Evolutionary conservation across 2,329 filamentous ascomycete species (phyloP), one percentile per base, ranked within the genome.

Genomic region (Claviceps purpurea): DNA sequence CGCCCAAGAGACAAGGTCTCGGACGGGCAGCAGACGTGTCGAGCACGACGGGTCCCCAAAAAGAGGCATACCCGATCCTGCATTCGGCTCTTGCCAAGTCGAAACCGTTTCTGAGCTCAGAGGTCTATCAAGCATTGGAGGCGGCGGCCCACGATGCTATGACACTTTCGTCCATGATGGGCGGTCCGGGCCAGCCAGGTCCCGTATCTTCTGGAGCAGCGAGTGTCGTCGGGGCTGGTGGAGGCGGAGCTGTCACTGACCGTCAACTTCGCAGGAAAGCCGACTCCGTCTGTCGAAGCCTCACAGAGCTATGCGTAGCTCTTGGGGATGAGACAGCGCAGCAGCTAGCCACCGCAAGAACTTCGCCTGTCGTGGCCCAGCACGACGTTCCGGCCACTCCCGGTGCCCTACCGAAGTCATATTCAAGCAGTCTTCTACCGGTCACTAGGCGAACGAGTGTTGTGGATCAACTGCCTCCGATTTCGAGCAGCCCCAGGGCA

Each of bases 231-330:
- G 79, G 83, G 34, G 68, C 71, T 38, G 68, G 69, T 49, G 67
- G 70, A 13, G 67, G 30, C 4, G 30, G 70, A 13, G 38, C 44
- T n/a, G 73, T 82, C 11, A 84, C 87, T 1, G 91, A 98, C 64
- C 81, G 93, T 49, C 88, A 95, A 64, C 75, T 95, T 16, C 82
- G 89, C 48, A 82, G 91, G 56, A 96, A 95, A 67, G 88, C 89
- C 30, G 91, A 98, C 64, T 89, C 86, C 62, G 82, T 98, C 64
- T 97, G 93, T 65, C 85, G 91, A 51, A 93, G 87, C 62, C 71
- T 98, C 57, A 97, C 91, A 0, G 93, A 98, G 66, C 75, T 98
- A 6, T 95, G 89, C 63, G 78, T 98, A 52, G 87, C 89, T 1
- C 72, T 98, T 51, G 82, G 83, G 34, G 85, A 81, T 42, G 64